These are phyloP conservation scores for Dovyalis caffra DNA, from an alignment of 345 rosid species.

Conservation along the genomic window DNA sequence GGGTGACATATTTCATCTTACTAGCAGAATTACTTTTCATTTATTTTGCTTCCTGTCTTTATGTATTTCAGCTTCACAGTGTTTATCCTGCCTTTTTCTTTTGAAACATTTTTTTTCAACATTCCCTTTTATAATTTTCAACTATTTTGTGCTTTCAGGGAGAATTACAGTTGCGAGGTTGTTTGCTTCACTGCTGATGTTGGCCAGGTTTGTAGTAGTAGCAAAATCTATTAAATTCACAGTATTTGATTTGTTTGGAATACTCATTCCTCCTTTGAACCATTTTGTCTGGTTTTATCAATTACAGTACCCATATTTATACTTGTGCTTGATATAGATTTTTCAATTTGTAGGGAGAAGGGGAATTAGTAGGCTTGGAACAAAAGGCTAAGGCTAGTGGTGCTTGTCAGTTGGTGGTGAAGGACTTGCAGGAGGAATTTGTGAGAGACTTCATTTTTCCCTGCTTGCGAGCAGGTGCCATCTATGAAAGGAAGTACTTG, in stretches of 20 bases:
- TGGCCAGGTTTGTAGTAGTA: constrained; percentile 67
- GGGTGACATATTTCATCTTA: not conserved
- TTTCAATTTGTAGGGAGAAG: constrained; percentile 55
- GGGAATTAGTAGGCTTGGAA: constrained; percentile 92
- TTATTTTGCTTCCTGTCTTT: not conserved
- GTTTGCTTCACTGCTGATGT: constrained; percentile 99
- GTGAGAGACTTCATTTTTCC: constrained; percentile 85
- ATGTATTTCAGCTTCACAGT: not conserved
- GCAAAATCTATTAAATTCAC: not conserved
- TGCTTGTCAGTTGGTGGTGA: constrained; percentile 87
- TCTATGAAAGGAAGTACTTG: constrained; percentile 87
- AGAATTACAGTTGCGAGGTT: constrained; percentile 98
- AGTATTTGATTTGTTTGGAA: not conserved
- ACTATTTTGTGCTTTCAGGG: constrained; percentile 40
- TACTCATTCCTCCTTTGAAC: not conserved
- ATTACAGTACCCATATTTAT: not conserved
- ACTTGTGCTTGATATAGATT: constrained; percentile 2
- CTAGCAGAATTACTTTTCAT: not conserved
- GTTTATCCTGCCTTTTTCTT: not conserved
- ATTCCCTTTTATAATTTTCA: constrained; percentile 1
- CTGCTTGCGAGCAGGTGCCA: constrained; percentile 92
- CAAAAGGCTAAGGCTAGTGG: constrained; percentile 95
- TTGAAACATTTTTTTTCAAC: not conserved
- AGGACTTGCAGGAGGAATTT: constrained; percentile 88
- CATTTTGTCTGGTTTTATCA: not conserved